A percentile compares a stretch with the other conserved stretches of the same genome.
These are phyloP conservation scores for Umbilicaria muhlenbergii DNA, from an alignment of 495 filamentous ascomycete species.

Conservation along the genomic window DNA sequence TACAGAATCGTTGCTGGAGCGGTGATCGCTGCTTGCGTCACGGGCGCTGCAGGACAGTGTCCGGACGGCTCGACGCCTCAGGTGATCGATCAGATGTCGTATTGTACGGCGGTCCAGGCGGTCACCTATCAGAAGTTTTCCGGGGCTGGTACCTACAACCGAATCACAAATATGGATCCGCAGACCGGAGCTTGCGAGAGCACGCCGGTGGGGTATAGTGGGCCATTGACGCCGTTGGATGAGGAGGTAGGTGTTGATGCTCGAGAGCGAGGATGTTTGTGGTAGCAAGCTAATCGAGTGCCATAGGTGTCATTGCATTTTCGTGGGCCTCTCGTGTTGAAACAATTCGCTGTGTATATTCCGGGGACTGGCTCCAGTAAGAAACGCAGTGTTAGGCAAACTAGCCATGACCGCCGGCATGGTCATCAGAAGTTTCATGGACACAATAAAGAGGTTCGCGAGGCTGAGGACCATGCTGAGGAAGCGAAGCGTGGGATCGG, in stretches of 20 bases:
- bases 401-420: conserved; percentile 17
- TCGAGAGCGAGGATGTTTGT: background rate
- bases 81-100: conserved; percentile 27
- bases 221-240: conserved; percentile 44
- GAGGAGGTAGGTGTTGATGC: conserved; percentile 39
- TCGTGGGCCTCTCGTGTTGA: conserved; percentile 47
- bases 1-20: conserved; percentile 8
- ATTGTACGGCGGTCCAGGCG: conserved; percentile 41
- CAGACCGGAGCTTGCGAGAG: conserved; percentile 36
- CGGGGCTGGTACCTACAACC: conserved; percentile 37
- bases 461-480: conserved; percentile 9
- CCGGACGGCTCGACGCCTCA: conserved; percentile 2
- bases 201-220: conserved; percentile 30
- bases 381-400: conserved; percentile 15
- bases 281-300: conserved; percentile 2
- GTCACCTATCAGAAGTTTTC: conserved; percentile 47
- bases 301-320: conserved; percentile 50
- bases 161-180: conserved; percentile 40
- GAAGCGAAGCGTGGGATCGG: conserved; percentile 25
- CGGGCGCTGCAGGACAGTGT: conserved; percentile 10
- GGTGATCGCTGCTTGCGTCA: conserved; percentile 9
- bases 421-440: conserved; percentile 22
- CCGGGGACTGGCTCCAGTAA: conserved; percentile 19
- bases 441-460: conserved; percentile 7
- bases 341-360: conserved; percentile 48